phyloP scores from a whole-genome alignment of 192 early-diverging fungal genomes.

The Entomortierella beljakovae region DNA sequence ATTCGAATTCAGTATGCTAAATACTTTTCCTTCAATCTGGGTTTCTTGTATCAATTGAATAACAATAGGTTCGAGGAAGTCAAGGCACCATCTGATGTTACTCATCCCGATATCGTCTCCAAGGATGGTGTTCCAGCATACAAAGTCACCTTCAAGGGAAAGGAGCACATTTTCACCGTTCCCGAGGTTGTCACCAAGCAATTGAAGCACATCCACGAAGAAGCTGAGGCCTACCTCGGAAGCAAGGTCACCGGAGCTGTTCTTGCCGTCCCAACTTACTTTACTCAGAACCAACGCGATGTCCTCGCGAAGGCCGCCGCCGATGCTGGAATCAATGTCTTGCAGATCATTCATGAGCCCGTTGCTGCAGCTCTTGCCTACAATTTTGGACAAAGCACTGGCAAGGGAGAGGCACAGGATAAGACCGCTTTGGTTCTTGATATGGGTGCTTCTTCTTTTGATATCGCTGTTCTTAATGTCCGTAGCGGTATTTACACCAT shows the following conservation, averaged over 20 bases:
- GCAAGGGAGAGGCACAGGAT: slow-evolving; percentile 70
- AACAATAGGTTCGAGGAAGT: slow-evolving; percentile 53
- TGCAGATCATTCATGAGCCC: slow-evolving; percentile 90
- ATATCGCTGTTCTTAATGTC: slow-evolving; percentile 80
- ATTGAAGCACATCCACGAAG: slow-evolving; percentile 82
- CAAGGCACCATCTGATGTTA: slow-evolving; percentile 43
- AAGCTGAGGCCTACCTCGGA: slow-evolving; percentile 91
- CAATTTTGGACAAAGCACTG: slow-evolving; percentile 67
- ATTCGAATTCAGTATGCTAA: too few relatives aligned
- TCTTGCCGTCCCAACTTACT: slow-evolving; percentile 89
- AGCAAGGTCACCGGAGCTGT: slow-evolving; percentile 82
- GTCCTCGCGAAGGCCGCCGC: slow-evolving; percentile 75
- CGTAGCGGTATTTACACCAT: slow-evolving; percentile 89
- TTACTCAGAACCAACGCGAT: slow-evolving; percentile 75
- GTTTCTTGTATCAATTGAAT: neutral
- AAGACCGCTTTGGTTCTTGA: slow-evolving; percentile 88
- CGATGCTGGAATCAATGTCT: slow-evolving; percentile 82
- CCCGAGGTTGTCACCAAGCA: slow-evolving; percentile 83
- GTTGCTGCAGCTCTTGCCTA: slow-evolving; percentile 92
- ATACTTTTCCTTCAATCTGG: too few relatives aligned
- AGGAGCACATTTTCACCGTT: slow-evolving; percentile 73
- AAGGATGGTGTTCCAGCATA: slow-evolving; percentile 70
- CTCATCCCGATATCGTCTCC: slow-evolving; percentile 66
- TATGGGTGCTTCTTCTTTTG: slow-evolving; percentile 88
- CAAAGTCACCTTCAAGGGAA: slow-evolving; percentile 71